Percentiles rank a stretch among this genome's conserved stretches.
Evolutionary conservation across 257 asterid genomes (phyloP).

Genomic region (Solanum piurae): DNA sequence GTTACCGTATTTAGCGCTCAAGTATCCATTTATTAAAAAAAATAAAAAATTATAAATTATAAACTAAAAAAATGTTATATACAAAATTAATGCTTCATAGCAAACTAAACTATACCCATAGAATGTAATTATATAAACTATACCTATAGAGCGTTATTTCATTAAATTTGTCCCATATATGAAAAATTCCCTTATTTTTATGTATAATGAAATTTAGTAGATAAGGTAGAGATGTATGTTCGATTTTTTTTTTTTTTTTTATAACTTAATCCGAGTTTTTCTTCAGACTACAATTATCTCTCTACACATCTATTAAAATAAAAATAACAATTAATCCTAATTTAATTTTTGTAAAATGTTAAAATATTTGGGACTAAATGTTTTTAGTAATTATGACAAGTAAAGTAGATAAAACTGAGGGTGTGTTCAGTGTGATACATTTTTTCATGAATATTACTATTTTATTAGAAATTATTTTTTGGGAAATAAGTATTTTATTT

Average conservation of each 20-base stretch:
- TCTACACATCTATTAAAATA: not conserved
- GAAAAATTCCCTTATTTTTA: not conserved
- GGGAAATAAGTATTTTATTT: no score
- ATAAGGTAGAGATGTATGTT: no score
- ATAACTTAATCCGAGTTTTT: not conserved
- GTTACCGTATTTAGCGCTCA: no score
- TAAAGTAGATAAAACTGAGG: not conserved
- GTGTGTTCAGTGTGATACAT: not conserved
- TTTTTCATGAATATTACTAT: not conserved
- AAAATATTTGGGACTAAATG: not conserved
- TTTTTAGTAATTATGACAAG: not conserved
- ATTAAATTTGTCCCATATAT: no score
- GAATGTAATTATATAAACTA: no score
- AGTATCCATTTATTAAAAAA: no score
- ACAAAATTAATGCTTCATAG: no score
- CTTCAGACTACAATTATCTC: not conserved
- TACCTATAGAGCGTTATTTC: no score
- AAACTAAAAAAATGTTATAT: no score
- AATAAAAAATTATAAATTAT: no score
- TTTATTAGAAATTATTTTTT: not conserved
- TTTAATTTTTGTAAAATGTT: not conserved
- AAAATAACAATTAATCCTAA: not conserved
- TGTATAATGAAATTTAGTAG: not conserved
- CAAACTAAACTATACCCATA: no score
- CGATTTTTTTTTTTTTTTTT: no score